Evolutionary conservation across 116 monocot genomes (phyloP), one percentile per base, ranked within the genome.

Genomic region (Posidonia oceanica): DNA sequence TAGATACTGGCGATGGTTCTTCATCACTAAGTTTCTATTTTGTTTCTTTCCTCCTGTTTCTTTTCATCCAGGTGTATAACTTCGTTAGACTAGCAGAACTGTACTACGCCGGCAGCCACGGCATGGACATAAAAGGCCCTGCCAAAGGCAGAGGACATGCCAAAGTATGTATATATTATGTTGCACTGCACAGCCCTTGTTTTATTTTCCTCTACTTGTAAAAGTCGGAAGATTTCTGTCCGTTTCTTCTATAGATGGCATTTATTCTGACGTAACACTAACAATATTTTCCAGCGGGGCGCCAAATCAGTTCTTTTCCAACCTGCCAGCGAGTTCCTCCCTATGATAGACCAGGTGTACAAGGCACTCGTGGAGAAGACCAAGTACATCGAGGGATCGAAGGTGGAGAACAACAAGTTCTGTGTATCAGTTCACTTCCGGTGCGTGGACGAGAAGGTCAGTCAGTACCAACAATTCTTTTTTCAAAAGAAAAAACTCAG

Each of bases 401-500:
- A 71, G 67, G 77, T 88, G 77, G 88, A 84, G 88, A 88, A 88
- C 67, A 84, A 84, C 75, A 82, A 78, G 74, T 88, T 88, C 60
- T 84, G 88, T 23, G 56, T 80, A 7, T 88, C 88, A 1, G 88
- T 88, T 66, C 88, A 88, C 73, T 88, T 72, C 73, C 77, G 88
- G 14, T 84, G 88, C 67, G 88, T 88, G 2, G 88, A 84, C 44
- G 82, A 84, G 59, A 82, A 82, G 83, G 89, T 86, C 6, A 39
- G 89, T 86, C 6, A 39, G 63, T 12, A n/a, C 16, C 14, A 39
- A 39, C 61, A 61, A 23, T 2, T 22, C 16, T 22, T 23, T 22
- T 29, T 36, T 23, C 0, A 60, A 60, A 60, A 12, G 7, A 60
- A n/a, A 60, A 3, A 36, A 60, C 58, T 29, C 29, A 42, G 42